Conservation (phyloP, 2,329 filamentous ascomycete species). For the Aspergillus floridensis region DNA sequence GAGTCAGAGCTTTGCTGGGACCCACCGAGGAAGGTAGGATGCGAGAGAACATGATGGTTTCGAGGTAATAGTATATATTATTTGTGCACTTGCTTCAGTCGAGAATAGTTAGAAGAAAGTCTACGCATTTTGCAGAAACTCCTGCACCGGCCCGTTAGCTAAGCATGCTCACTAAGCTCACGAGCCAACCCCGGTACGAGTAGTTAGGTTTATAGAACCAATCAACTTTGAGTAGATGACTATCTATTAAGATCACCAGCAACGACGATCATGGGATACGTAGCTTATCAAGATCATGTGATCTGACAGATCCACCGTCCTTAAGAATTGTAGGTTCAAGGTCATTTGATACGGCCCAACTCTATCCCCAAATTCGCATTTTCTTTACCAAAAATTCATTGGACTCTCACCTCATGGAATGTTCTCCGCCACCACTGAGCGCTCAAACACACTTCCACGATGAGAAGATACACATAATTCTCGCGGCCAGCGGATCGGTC, state of each 20-base stretch:
- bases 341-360: no score
- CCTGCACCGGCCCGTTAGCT: not conserved
- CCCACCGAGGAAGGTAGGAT: slow-evolving; percentile 21
- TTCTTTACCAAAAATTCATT: not conserved
- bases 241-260: no score
- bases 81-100: not conserved
- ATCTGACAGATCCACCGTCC: no score
- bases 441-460: slow-evolving; percentile 22
- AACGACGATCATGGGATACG: no score
- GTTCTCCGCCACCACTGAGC: slow-evolving; percentile 10
- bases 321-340: no score
- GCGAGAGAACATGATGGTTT: slow-evolving; percentile 30
- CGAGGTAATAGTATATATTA: not conserved
- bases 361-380: no score
- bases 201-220: not conserved
- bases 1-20: not conserved
- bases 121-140: not conserved
- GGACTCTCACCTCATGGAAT: not conserved
- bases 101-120: not conserved
- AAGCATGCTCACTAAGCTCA: slow-evolving; percentile 6
- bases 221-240: not conserved
- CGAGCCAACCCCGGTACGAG: not conserved
- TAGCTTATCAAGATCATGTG: no score
- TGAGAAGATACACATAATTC: slow-evolving; percentile 41
- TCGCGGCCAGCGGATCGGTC: slow-evolving; percentile 71